These are phyloP conservation scores for Saccharomycopsis amapae DNA, from an alignment of 805 yeast species.

Conservation along the genomic window DNA sequence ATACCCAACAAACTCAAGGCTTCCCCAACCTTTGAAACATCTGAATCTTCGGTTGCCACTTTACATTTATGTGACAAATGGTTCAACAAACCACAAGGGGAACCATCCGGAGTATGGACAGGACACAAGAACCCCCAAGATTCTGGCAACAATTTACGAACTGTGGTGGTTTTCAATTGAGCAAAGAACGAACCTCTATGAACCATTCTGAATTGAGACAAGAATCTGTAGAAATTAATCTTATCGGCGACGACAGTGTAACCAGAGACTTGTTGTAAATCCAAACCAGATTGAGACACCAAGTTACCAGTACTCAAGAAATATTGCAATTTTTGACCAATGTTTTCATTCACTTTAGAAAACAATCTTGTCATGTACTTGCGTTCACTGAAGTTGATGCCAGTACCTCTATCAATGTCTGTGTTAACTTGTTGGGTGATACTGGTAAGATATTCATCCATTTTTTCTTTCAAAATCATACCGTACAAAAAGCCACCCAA, in stretches of 20 bases:
- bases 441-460: constrained; percentile 81
- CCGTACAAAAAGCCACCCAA: constrained; percentile 95
- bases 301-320: constrained; percentile 95
- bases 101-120: constrained; percentile 98
- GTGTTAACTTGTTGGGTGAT: constrained; percentile 68
- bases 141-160: constrained; percentile 91
- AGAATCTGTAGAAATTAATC: constrained; percentile 92
- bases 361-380: constrained; percentile 79
- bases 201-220: constrained; percentile 98
- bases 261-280: constrained; percentile 96
- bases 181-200: constrained; percentile 99
- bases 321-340: constrained; percentile 90
- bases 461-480: constrained; percentile 92
- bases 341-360: constrained; percentile 77
- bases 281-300: constrained; percentile 94
- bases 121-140: constrained; percentile 99
- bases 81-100: constrained; percentile 96
- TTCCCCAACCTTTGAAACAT: constrained; percentile 63
- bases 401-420: constrained; percentile 72
- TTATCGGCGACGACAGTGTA: constrained; percentile 98
- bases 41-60: constrained; percentile 70
- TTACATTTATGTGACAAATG: constrained; percentile 94
- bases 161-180: constrained; percentile 94
- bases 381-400: constrained; percentile 77
- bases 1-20: constrained; percentile 71